A percentile compares a stretch with the other conserved stretches of the same genome.
Evolutionary conservation across 768 basidiomycete species (phyloP).

Genomic region (Lentinula boryana): DNA sequence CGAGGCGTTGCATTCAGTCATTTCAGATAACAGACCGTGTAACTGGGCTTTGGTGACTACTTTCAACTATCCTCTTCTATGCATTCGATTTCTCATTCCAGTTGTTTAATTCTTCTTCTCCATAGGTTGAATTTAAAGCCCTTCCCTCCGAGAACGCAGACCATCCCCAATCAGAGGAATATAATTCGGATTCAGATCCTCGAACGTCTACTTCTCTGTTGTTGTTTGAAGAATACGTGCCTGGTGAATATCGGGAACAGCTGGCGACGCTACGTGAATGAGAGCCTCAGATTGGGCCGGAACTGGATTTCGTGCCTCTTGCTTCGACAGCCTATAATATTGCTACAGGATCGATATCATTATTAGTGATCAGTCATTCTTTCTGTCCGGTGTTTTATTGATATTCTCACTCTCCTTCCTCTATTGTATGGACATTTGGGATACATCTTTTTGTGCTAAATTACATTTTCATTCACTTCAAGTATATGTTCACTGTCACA

Average conservation of each 20-base stretch:
- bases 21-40: slow-evolving; percentile 60
- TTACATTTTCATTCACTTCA: neutral
- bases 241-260: slow-evolving; percentile 77
- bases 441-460: neutral
- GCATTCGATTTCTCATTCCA: neutral
- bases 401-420: neutral
- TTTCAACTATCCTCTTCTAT: slow-evolving; percentile 15
- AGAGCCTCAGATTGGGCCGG: neutral
- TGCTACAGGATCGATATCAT: neutral
- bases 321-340: no score
- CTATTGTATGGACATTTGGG: neutral
- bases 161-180: neutral
- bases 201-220: slow-evolving; percentile 69
- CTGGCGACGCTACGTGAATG: slow-evolving; percentile 31
- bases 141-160: slow-evolving; percentile 24
- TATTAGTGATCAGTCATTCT: neutral
- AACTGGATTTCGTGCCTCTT: no score
- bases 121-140: slow-evolving; percentile 83
- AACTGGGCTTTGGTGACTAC: slow-evolving; percentile 81
- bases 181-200: slow-evolving; percentile 42
- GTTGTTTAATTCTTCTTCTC: neutral
- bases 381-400: neutral
- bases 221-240: slow-evolving; percentile 93
- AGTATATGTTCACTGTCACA: neutral
- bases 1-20: slow-evolving; percentile 42